A percentile compares a stretch with the other conserved stretches of the same genome.
Conservation (phyloP, 305 asterid genomes). For the Rubia peregrina region DNA sequence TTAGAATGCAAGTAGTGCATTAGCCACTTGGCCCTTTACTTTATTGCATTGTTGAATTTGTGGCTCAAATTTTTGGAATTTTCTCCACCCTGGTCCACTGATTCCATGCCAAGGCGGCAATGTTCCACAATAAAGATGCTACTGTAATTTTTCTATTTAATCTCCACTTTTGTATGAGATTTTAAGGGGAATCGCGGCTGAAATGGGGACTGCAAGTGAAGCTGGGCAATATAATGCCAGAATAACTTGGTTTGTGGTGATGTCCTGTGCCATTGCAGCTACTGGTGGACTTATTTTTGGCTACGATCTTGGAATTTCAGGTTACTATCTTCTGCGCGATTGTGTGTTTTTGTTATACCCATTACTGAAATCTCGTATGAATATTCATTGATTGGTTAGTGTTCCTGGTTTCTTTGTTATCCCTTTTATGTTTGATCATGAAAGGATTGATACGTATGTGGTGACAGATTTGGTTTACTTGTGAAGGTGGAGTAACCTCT, state of each 20-base stretch:
- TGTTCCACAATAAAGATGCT: no score
- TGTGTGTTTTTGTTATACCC: no score
- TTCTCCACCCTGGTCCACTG: not conserved
- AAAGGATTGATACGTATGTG: not conserved
- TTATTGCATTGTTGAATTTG: not conserved
- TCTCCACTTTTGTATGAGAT: not conserved
- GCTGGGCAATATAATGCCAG: constrained; percentile 21
- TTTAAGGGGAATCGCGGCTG: not conserved
- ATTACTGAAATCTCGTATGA: no score
- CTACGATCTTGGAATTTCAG: constrained; percentile 38
- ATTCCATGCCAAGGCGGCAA: no score
- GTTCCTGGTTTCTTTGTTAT: no score
- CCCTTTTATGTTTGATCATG: not conserved
- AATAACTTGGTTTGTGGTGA: constrained; percentile 26
- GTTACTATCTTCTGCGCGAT: constrained; percentile 2
- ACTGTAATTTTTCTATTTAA: no score
- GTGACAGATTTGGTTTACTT: not conserved
- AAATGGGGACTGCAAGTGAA: constrained; percentile 5
- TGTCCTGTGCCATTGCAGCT: constrained; percentile 29
- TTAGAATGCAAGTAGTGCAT: no score
- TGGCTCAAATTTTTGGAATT: not conserved
- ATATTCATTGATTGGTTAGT: no score
- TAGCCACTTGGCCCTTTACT: not conserved
- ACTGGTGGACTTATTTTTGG: constrained; percentile 37
- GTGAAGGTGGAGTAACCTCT: not conserved